Conservation (phyloP, 2,329 filamentous ascomycete species). For the Colletotrichum horii region DNA sequence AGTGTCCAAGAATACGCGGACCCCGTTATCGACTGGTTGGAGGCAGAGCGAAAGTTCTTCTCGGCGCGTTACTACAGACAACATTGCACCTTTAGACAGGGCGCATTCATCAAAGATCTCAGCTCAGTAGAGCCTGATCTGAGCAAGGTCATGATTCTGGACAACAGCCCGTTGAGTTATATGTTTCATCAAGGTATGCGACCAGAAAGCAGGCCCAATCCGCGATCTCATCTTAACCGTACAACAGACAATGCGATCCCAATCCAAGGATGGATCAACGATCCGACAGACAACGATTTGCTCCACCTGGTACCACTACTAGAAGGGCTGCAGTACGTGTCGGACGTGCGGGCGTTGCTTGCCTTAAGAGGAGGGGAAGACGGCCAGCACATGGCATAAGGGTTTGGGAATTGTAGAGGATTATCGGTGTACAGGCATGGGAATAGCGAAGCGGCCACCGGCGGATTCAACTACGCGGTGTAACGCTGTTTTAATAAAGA, state of each 20-base stretch:
- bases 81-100: constrained; percentile 94
- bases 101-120: constrained; percentile 97
- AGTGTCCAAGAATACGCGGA: constrained; percentile 99
- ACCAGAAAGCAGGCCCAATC: neutral
- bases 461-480: constrained; percentile 17
- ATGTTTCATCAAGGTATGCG: constrained; percentile 93
- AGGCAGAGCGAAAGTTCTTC: constrained; percentile 96
- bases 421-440: constrained; percentile 16
- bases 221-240: neutral
- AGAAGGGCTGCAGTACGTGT: constrained; percentile 94
- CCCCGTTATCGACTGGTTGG: constrained; percentile 98
- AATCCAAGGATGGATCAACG: constrained; percentile 99
- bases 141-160: constrained; percentile 98
- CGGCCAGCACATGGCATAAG: constrained; percentile 61
- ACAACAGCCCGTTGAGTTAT: constrained; percentile 98
- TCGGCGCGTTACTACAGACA: constrained; percentile 92
- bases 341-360: constrained; percentile 89
- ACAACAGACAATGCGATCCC: constrained; percentile 92
- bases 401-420: constrained; percentile 9
- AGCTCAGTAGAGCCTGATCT: constrained; percentile 95
- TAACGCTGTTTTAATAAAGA: constrained; percentile 18
- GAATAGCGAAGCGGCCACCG: constrained; percentile 1
- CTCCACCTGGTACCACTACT: constrained; percentile 91
- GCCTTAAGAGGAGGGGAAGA: constrained; percentile 88
- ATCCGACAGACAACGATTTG: constrained; percentile 95